These are phyloP conservation scores for Aspergillus carlsbadensis DNA, from an alignment of 495 filamentous ascomycete species.

Conservation along the genomic window DNA sequence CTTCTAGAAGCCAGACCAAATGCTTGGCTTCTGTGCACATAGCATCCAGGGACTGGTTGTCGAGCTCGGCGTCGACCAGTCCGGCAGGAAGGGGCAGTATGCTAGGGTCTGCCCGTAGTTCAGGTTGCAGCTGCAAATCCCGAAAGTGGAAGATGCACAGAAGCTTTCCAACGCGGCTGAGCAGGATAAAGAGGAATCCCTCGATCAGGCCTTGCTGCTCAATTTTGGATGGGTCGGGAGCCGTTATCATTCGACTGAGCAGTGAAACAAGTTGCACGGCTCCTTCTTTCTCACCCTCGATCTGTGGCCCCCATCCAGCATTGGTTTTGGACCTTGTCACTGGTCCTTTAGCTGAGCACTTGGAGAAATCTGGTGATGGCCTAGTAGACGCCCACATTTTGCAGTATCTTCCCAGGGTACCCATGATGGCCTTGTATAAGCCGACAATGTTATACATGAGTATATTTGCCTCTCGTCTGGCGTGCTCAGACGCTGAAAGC, in stretches of 20 bases:
- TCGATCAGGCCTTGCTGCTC: slow-evolving; percentile 36
- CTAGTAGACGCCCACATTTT: background rate
- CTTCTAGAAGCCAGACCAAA: slow-evolving; percentile 40
- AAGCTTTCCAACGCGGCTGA: slow-evolving; percentile 37
- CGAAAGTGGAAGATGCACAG: slow-evolving; percentile 40
- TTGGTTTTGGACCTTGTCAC: background rate
- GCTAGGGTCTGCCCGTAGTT: slow-evolving; percentile 18
- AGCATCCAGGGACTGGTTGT: slow-evolving; percentile 19
- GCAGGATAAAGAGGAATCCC: slow-evolving; percentile 36
- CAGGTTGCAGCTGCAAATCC: slow-evolving; percentile 24
- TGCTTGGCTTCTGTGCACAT: slow-evolving; percentile 33
- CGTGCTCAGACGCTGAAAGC: slow-evolving; percentile 21
- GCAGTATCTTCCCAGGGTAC: slow-evolving; percentile 31
- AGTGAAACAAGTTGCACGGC: slow-evolving; percentile 21
- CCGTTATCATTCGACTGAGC: slow-evolving; percentile 30
- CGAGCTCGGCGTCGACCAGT: slow-evolving; percentile 21
- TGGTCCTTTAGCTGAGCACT: too few relatives aligned
- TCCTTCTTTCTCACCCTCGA: slow-evolving; percentile 16
- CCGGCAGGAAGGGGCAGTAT: slow-evolving; percentile 32
- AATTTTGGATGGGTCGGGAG: slow-evolving; percentile 22
- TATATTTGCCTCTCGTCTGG: slow-evolving; percentile 18
- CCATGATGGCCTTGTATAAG: slow-evolving; percentile 40
- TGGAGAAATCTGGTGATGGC: too few relatives aligned
- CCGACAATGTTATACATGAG: slow-evolving; percentile 40
- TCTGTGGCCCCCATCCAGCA: background rate